These are phyloP conservation scores for Combretum micranthum DNA, from an alignment of 345 rosid species.

Conservation along the genomic window DNA sequence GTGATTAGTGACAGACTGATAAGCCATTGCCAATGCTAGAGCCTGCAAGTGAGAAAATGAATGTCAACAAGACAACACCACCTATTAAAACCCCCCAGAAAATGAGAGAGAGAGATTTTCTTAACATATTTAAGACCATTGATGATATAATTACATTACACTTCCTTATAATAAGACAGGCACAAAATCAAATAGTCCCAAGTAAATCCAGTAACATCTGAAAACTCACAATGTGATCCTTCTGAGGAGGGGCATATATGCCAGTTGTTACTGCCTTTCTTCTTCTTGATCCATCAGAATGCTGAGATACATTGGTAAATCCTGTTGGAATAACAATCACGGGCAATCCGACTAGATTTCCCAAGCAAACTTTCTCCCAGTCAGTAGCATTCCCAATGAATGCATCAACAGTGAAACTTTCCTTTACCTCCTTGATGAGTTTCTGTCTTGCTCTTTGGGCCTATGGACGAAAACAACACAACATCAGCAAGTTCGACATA, in stretches of 20 bases:
- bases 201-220: neutral
- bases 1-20: constrained; percentile 62
- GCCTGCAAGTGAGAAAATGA: constrained; percentile 32
- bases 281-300: constrained; percentile 40
- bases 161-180: too few species aligned
- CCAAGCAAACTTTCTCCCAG: constrained; percentile 87
- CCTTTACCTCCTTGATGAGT: constrained; percentile 64
- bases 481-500: too few species aligned
- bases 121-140: neutral
- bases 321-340: constrained; percentile 67
- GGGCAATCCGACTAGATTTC: constrained; percentile 85
- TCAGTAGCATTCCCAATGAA: constrained; percentile 81
- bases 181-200: too few species aligned
- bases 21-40: constrained; percentile 83
- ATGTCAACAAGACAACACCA: neutral
- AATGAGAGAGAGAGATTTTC: neutral
- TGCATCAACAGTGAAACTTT: constrained; percentile 66
- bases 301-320: constrained; percentile 42
- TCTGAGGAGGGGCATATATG: constrained; percentile 74
- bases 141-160: too few species aligned
- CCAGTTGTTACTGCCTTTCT: constrained; percentile 57
- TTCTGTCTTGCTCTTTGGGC: constrained; percentile 80
- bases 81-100: neutral
- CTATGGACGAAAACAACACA: constrained; percentile 17
- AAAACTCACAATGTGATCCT: constrained; percentile 68